Evolutionary conservation across 805 yeast genomes (phyloP).

Genomic region (Vanderwaltozyma verrucispora): DNA sequence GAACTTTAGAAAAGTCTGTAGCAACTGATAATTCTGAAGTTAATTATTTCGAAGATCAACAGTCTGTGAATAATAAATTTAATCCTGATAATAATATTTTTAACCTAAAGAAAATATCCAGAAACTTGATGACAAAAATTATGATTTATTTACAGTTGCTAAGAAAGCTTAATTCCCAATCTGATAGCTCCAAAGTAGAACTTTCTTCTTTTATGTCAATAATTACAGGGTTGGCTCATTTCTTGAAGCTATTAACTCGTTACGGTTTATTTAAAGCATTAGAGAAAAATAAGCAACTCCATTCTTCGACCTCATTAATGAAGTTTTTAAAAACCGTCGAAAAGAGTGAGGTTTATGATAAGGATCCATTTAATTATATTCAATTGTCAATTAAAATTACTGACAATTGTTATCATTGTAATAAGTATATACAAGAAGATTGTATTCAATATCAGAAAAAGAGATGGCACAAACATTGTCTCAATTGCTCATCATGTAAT

Average conservation of each 20-base stretch:
- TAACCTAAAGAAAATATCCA: constrained; percentile 40
- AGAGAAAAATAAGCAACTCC: constrained; percentile 47
- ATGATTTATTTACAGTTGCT: constrained; percentile 81
- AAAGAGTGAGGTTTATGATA: constrained; percentile 32
- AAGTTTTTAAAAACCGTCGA: constrained; percentile 47
- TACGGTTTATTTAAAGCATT: constrained; percentile 71
- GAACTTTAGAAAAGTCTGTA: not conserved
- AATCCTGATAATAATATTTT: not conserved
- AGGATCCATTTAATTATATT: constrained; percentile 31
- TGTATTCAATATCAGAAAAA: constrained; percentile 51
- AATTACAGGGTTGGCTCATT: constrained; percentile 88
- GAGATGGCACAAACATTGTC: constrained; percentile 80
- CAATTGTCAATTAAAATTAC: constrained; percentile 50
- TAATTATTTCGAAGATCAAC: no score
- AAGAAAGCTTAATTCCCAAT: constrained; percentile 43
- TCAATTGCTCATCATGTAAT: constrained; percentile 53
- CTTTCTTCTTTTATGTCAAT: constrained; percentile 63
- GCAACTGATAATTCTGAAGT: not conserved
- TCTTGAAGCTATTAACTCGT: constrained; percentile 73
- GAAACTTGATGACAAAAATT: constrained; percentile 78
- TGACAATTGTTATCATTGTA: constrained; percentile 66
- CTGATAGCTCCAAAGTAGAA: constrained; percentile 21
- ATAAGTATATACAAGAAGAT: constrained; percentile 71
- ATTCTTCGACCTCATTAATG: constrained; percentile 52
- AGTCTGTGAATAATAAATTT: not conserved